phyloP scores from a whole-genome alignment of 2,329 filamentous ascomycete species.

The Knoxdaviesia proteae region DNA sequence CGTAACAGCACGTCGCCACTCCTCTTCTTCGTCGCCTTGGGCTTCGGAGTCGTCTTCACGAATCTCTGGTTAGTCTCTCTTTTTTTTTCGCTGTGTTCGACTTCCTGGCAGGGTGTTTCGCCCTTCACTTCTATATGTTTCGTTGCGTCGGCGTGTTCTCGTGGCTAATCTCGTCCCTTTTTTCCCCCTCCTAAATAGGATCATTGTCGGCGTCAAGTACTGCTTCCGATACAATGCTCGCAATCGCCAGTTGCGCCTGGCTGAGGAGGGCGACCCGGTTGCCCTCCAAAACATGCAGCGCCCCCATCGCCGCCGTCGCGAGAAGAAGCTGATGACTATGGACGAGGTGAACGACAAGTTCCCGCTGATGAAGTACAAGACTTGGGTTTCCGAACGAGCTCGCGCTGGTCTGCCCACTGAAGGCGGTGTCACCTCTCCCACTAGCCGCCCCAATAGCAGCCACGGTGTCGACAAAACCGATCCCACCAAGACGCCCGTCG shows the following conservation, averaged over 20 bases:
- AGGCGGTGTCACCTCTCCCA: slow-evolving; percentile 60
- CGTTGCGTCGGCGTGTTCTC: too few relatives aligned
- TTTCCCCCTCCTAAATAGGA: slow-evolving; percentile 36
- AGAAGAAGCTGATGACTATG: slow-evolving; percentile 98
- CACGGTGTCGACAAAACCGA: slow-evolving; percentile 41
- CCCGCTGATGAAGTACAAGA: slow-evolving; percentile 89
- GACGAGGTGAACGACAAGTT: slow-evolving; percentile 98
- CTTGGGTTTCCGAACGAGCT: slow-evolving; percentile 69
- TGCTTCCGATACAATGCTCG: slow-evolving; percentile 97
- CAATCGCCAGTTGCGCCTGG: slow-evolving; percentile 59
- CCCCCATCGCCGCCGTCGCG: slow-evolving; percentile 66
- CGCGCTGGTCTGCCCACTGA: slow-evolving; percentile 64
- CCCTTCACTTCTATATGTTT: too few relatives aligned
- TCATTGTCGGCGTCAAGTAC: slow-evolving; percentile 98
- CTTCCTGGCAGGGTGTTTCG: background rate
- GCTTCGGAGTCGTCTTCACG: slow-evolving; percentile 95
- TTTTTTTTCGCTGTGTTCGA: background rate
- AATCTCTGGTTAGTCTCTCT: slow-evolving; percentile 66
- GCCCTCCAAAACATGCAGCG: slow-evolving; percentile 60
- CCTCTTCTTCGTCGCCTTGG: slow-evolving; percentile 78
- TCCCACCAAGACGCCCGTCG: slow-evolving; percentile 7
- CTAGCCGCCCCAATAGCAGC: slow-evolving; percentile 54
- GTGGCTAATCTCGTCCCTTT: too few relatives aligned
- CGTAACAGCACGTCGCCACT: slow-evolving; percentile 20
- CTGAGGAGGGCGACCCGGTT: slow-evolving; percentile 71